Conservation (phyloP, 179 eudicot genomes). For the Heliamphora pulchella region DNA sequence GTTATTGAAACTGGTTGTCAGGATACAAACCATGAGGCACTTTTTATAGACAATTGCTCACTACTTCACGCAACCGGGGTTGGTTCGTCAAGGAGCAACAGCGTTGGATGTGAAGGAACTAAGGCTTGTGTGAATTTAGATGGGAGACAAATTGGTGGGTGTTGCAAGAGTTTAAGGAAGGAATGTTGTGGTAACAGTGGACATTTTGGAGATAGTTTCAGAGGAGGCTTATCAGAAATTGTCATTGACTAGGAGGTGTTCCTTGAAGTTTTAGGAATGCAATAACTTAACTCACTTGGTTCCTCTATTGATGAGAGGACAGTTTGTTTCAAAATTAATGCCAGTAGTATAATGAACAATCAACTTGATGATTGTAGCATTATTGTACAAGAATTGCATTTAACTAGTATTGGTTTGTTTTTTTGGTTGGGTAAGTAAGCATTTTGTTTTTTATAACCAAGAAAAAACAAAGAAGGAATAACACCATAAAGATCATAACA, state of each 20-base stretch:
- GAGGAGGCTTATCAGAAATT: conserved; percentile 29
- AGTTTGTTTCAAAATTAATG: neutral
- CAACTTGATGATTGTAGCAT: too few relatives aligned
- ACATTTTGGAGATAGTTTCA: conserved; percentile 19
- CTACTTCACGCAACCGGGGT: neutral
- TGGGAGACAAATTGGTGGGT: conserved; percentile 26
- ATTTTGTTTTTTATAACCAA: too few relatives aligned
- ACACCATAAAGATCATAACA: too few relatives aligned
- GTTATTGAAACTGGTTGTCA: neutral
- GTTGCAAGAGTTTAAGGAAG: conserved; percentile 26
- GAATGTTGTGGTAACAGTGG: conserved; percentile 24
- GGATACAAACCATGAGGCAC: neutral
- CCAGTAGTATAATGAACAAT: neutral
- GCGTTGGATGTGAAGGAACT: neutral
- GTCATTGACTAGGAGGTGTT: conserved; percentile 21
- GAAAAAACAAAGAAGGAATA: too few relatives aligned
- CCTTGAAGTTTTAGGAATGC: neutral
- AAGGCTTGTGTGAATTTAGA: conserved; percentile 8
- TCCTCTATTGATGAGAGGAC: neutral
- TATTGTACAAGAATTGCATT: neutral
- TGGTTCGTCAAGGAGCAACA: neutral
- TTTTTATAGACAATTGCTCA: neutral
- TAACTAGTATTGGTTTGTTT: too few relatives aligned
- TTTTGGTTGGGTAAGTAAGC: too few relatives aligned
- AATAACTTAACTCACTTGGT: neutral